Base-by-base conservation (phyloP, 2,329 filamentous ascomycete genomes). In the Simplicillium sp. region DNA sequence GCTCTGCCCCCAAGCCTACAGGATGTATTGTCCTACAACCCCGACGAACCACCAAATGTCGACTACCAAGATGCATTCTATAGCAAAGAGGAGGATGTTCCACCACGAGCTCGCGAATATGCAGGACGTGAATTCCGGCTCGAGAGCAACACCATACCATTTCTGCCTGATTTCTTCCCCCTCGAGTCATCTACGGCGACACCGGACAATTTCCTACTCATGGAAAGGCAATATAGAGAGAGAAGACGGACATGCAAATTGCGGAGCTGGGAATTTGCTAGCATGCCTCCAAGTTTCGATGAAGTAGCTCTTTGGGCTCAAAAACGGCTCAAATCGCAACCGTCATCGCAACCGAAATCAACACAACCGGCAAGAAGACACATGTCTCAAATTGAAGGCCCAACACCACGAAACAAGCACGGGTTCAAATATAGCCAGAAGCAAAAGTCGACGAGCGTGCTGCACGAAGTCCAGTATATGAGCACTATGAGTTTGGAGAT, bases 401-500 rank as follows among this genome's bases (percentile, higher is more conserved):
- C 88, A 1, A 96, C 90, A 1, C 89, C 90, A 39, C 84, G 75
- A 55, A 85, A 87, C 52, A 82, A 77, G 45, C 73, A 90, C 55
- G 87, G 84, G 0, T 90, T 89, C 67, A 92, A 89, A 56, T 94
- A 85, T 57, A 87, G 84, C 0, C 87, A 89, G 50, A 85, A 81
- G 54, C 72, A 75, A 46, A 77, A 80, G 49, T 81, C 81, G 2
- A 84, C 82, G 0, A 87, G 80, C 49, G 80, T 94, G 14, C 77
- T 87, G 53, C 85, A 90, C 49, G 87, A 94, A 58, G 80, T 79
- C 3, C 85, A 92, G 50, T 94, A 95, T 58, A 97, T 98, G 92
- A 95, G 86, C 50, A 87, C 84, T 14, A 89, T 98, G 86, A 94
- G 88, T 49, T 62, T 98, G 7, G 92, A 98, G 57, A 66, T 97